Evolutionary conservation across 306 rosid genomes (phyloP).

Genomic region (Argentina anserina): DNA sequence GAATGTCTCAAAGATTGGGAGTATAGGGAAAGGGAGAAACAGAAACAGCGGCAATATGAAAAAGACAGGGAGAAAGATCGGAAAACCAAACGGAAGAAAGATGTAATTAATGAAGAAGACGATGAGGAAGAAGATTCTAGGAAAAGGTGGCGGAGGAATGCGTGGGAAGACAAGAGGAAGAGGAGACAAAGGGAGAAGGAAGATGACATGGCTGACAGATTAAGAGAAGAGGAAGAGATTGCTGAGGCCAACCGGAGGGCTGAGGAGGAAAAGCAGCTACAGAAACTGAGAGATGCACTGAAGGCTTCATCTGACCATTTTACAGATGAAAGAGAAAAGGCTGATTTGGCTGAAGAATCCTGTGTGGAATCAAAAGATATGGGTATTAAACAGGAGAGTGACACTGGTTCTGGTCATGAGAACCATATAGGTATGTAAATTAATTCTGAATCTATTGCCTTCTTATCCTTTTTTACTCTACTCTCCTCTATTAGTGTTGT

Average conservation of each 20-base stretch:
- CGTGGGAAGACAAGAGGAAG: constrained; percentile 84
- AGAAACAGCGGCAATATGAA: constrained; percentile 88
- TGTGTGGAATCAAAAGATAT: constrained; percentile 39
- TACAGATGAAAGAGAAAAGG: constrained; percentile 37
- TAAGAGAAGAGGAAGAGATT: constrained; percentile 85
- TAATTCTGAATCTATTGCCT: neutral
- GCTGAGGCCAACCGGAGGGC: constrained; percentile 72
- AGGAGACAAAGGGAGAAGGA: constrained; percentile 82
- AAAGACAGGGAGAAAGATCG: constrained; percentile 92
- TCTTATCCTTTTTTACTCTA: constrained; percentile 1
- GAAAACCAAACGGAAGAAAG: constrained; percentile 90
- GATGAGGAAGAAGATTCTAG: constrained; percentile 94
- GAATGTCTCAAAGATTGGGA: constrained; percentile 92
- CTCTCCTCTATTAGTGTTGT: neutral
- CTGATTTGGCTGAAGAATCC: constrained; percentile 38
- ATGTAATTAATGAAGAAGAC: constrained; percentile 81
- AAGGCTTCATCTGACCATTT: constrained; percentile 44
- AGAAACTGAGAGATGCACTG: constrained; percentile 55
- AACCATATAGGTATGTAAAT: constrained; percentile 44
- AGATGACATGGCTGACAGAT: constrained; percentile 76
- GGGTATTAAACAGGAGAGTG: constrained; percentile 38
- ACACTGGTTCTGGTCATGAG: constrained; percentile 44
- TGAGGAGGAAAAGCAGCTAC: constrained; percentile 70
- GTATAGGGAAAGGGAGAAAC: constrained; percentile 89
- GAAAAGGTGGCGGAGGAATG: constrained; percentile 91